Conservation (phyloP, 108 stramenopile species). For the Hondaea fermentalgiana region DNA sequence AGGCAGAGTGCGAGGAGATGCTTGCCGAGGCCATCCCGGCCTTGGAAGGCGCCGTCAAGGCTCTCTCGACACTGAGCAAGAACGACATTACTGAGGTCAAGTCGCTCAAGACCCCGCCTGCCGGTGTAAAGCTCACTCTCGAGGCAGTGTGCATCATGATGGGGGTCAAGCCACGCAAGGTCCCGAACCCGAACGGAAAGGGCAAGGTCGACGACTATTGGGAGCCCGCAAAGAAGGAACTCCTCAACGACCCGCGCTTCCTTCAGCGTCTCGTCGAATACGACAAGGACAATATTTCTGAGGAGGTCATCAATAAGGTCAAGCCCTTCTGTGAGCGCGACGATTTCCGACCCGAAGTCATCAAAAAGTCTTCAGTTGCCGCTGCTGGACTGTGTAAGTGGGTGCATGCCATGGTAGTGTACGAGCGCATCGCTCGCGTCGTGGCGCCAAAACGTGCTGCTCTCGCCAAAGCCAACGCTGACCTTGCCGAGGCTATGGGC, state of each 20-base stretch:
- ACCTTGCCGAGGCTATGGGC: slow-evolving; percentile 35
- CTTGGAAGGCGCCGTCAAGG: slow-evolving; percentile 56
- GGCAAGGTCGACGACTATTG: slow-evolving; percentile 54
- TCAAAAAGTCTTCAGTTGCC: slow-evolving; percentile 48
- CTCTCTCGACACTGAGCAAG: slow-evolving; percentile 55
- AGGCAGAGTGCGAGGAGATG: slow-evolving; percentile 49
- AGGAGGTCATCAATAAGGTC: slow-evolving; percentile 41
- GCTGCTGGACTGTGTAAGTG: slow-evolving; percentile 55
- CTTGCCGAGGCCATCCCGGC: slow-evolving; percentile 64
- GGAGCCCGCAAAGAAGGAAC: slow-evolving; percentile 48
- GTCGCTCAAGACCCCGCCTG: slow-evolving; percentile 57
- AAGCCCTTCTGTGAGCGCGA: slow-evolving; percentile 42
- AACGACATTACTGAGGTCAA: slow-evolving; percentile 60
- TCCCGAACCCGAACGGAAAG: slow-evolving; percentile 45
- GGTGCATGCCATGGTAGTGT: slow-evolving; percentile 58
- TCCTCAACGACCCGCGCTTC: slow-evolving; percentile 46
- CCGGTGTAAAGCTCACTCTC: slow-evolving; percentile 49
- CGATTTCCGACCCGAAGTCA: slow-evolving; percentile 46
- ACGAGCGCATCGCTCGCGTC: slow-evolving; percentile 47
- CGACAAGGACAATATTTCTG: slow-evolving; percentile 54
- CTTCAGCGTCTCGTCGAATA: slow-evolving; percentile 46
- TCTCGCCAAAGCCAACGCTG: slow-evolving; percentile 45
- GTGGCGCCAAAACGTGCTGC: slow-evolving; percentile 52
- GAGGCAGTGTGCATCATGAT: slow-evolving; percentile 59
- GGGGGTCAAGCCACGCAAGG: slow-evolving; percentile 30